Evolutionary conservation across 257 asterid species (phyloP).

Genomic region (Solanum pimpinellifolium): DNA sequence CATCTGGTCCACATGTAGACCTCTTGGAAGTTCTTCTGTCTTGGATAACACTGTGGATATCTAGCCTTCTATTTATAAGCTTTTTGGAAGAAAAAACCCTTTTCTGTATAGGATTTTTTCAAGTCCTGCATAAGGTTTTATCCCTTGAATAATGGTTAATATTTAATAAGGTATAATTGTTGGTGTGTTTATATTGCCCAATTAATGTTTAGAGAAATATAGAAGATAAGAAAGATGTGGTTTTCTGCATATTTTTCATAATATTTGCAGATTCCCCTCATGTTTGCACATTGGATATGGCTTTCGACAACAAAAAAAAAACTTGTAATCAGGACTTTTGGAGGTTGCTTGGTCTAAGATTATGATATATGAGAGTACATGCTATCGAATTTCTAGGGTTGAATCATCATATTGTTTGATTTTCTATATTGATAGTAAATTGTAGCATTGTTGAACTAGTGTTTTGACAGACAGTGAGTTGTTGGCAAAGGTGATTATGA

Average conservation of each 20-base stretch:
- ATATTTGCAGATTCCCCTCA: background rate
- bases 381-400: background rate
- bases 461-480: background rate
- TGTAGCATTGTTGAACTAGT: background rate
- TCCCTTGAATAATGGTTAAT: background rate
- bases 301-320: background rate
- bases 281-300: background rate
- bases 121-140: background rate
- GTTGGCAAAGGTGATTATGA: background rate
- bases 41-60: background rate
- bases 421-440: background rate
- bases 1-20: background rate
- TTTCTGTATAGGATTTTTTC: background rate
- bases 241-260: background rate
- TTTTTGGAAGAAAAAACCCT: background rate
- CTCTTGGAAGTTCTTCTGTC: background rate
- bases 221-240: background rate
- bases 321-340: background rate
- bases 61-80: background rate
- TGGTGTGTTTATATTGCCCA: background rate
- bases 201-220: background rate
- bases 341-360: background rate
- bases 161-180: background rate
- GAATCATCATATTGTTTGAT: background rate
- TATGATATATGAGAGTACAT: background rate